Percentiles rank a stretch among this genome's conserved stretches.
phyloP scores from a whole-genome alignment of 768 basidiomycete genomes.

The Russula sp. region DNA sequence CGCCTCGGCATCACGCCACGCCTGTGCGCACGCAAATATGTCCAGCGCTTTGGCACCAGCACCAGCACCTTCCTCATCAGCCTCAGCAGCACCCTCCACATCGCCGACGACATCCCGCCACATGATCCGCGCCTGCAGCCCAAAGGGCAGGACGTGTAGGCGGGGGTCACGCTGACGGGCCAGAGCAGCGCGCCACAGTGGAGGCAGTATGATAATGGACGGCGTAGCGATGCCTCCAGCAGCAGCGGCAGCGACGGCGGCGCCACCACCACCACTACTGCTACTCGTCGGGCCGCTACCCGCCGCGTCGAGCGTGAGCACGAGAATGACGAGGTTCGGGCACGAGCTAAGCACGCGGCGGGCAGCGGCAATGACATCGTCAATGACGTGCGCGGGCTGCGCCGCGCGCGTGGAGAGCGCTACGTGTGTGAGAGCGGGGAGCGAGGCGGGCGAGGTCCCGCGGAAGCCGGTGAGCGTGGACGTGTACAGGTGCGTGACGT shows the following conservation, averaged over 20 bases:
- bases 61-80: no score
- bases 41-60: neutral
- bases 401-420: constrained; percentile 17
- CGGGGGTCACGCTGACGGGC: constrained; percentile 13
- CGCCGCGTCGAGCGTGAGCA: constrained; percentile 12
- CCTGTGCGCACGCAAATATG: constrained; percentile 14
- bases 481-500: constrained; percentile 19
- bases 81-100: neutral
- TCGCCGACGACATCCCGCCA: constrained; percentile 10
- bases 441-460: constrained; percentile 6
- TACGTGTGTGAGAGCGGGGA: constrained; percentile 17
- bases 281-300: no score
- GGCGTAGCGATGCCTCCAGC: no score
- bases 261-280: neutral
- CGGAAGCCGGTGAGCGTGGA: constrained; percentile 21
- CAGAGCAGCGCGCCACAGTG: neutral
- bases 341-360: constrained; percentile 7
- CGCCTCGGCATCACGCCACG: constrained; percentile 14
- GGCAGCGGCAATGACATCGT: neutral
- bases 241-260: neutral
- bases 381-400: constrained; percentile 2
- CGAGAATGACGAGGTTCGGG: constrained; percentile 16
- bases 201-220: neutral
- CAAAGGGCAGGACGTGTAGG: constrained; percentile 17
- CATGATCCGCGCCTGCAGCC: constrained; percentile 15